A percentile compares a stretch with the other conserved stretches of the same genome.
phyloP scores from a whole-genome alignment of 2,329 filamentous ascomycete genomes.

The Talaromyces sp. region DNA sequence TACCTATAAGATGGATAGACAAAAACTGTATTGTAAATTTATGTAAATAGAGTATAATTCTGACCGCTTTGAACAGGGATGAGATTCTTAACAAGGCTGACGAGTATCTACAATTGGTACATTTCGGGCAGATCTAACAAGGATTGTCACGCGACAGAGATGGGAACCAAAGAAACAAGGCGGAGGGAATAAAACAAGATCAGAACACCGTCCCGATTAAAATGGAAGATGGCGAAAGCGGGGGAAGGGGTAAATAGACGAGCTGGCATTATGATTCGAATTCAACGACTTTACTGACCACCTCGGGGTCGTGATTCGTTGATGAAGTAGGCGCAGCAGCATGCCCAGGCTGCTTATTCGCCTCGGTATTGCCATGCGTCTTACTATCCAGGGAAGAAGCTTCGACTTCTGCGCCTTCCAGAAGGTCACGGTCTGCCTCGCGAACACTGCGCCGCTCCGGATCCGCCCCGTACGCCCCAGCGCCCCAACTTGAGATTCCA shows the following conservation, averaged over 20 bases:
- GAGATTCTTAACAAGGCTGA: no score
- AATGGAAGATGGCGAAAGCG: not conserved
- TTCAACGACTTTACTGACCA: slow-evolving; percentile 44
- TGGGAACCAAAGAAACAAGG: not conserved
- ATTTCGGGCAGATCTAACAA: not conserved
- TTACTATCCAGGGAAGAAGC: slow-evolving; percentile 32
- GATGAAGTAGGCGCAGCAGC: slow-evolving; percentile 11
- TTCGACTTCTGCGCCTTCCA: slow-evolving; percentile 72
- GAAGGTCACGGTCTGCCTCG: slow-evolving; percentile 68
- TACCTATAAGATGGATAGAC: no score
- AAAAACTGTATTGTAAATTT: no score
- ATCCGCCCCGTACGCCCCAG: slow-evolving; percentile 55
- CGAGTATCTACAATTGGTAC: slow-evolving; percentile 1
- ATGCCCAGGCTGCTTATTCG: slow-evolving; percentile 8
- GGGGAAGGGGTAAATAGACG: not conserved
- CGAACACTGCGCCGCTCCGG: slow-evolving; percentile 65
- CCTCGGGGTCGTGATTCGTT: slow-evolving; percentile 26
- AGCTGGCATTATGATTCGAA: slow-evolving; percentile 34
- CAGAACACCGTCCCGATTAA: not conserved
- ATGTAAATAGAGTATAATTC: no score
- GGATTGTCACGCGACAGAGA: not conserved
- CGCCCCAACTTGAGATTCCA: slow-evolving; percentile 41
- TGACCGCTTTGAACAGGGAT: not conserved
- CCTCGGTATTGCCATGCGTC: slow-evolving; percentile 12
- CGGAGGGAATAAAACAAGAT: slow-evolving; percentile 1